These are phyloP conservation scores for Hypoxylon fragiforme DNA, from an alignment of 495 filamentous ascomycete species.

Conservation along the genomic window DNA sequence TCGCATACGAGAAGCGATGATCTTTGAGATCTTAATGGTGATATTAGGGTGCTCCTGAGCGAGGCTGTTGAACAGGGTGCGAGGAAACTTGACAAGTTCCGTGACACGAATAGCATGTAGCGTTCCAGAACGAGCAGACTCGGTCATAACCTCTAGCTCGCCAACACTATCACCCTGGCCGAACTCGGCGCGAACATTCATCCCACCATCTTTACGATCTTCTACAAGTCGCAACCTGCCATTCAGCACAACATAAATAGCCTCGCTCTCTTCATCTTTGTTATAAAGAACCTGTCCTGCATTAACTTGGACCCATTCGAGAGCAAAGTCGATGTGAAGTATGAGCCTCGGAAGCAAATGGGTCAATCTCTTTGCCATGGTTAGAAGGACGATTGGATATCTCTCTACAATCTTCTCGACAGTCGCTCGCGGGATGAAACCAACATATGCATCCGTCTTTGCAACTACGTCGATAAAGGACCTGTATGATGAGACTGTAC, in stretches of 20 bases:
- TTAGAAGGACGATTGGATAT: constrained; percentile 88
- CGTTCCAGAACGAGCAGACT: constrained; percentile 83
- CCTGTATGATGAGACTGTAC: constrained; percentile 88
- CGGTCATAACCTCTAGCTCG: constrained; percentile 95
- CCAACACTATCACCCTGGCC: constrained; percentile 98
- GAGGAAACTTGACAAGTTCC: constrained; percentile 92
- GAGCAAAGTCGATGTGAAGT: constrained; percentile 94
- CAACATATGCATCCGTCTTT: constrained; percentile 98
- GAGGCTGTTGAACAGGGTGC: constrained; percentile 94
- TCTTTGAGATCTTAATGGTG: constrained; percentile 98
- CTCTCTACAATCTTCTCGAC: constrained; percentile 90
- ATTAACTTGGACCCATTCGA: constrained; percentile 97
- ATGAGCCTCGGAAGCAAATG: constrained; percentile 88
- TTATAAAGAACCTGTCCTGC: constrained; percentile 93
- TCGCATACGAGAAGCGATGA: constrained; percentile 94
- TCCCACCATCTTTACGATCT: constrained; percentile 75
- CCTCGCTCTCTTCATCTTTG: constrained; percentile 94
- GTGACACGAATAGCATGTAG: constrained; percentile 96
- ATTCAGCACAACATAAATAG: constrained; percentile 97
- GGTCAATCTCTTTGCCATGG: constrained; percentile 92
- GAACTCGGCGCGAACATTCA: constrained; percentile 88
- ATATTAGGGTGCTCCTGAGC: constrained; percentile 97
- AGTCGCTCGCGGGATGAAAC: constrained; percentile 84
- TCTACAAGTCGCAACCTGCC: constrained; percentile 81
- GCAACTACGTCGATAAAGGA: constrained; percentile 96